Conservation (phyloP, 306 rosid genomes). For the Quillaja saponaria region DNA sequence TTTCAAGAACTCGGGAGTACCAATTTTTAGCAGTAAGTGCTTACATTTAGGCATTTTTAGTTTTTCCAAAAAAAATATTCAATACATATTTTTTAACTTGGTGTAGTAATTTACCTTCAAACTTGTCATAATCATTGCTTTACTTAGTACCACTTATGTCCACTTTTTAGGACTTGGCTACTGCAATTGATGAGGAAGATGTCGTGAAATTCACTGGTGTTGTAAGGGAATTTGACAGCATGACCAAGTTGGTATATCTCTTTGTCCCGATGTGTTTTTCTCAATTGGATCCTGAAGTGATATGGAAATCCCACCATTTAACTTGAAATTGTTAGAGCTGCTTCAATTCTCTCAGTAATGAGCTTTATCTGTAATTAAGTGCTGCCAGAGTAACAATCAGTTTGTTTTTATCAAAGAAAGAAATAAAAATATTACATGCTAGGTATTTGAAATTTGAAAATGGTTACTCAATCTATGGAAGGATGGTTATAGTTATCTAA, state of each 20-base stretch:
- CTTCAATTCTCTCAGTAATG: too few species aligned
- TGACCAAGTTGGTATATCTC: conserved; percentile 46
- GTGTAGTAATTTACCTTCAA: conserved; percentile 14
- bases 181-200: conserved; percentile 52
- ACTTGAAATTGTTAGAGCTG: too few species aligned
- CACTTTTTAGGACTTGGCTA: conserved; percentile 45
- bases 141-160: conserved; percentile 27
- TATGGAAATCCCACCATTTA: background rate
- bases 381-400: too few species aligned
- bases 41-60: background rate
- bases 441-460: conserved; percentile 1
- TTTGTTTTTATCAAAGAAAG: too few species aligned
- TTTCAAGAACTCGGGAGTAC: conserved; percentile 52
- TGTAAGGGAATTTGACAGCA: conserved; percentile 43
- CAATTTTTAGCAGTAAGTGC: conserved; percentile 51
- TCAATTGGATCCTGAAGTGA: background rate
- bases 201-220: conserved; percentile 38
- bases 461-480: conserved; percentile 14
- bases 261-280: conserved; percentile 3
- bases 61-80: background rate
- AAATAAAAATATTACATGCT: background rate
- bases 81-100: background rate
- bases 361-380: too few species aligned
- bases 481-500: conserved; percentile 3
- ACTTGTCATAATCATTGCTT: conserved; percentile 19